Evolutionary conservation across 768 basidiomycete species (phyloP).

Genomic region (Sarcodon aspratus): DNA sequence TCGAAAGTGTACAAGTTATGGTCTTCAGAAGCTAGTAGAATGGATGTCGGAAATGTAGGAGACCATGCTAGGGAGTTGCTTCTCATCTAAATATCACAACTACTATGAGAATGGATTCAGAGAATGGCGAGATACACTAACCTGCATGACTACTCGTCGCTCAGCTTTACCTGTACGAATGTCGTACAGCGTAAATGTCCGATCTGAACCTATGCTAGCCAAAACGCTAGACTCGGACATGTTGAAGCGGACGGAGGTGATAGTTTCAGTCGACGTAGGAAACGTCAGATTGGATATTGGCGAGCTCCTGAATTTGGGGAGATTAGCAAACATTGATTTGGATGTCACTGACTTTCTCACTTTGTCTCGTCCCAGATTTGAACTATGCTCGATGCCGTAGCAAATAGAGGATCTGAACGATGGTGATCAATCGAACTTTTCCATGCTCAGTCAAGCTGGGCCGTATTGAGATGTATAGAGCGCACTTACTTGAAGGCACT

Average conservation of each 20-base stretch:
- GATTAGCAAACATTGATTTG: not conserved
- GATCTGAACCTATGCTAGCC: slow-evolving; percentile 90
- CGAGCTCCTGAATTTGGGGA: slow-evolving; percentile 44
- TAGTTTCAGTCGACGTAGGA: slow-evolving; percentile 79
- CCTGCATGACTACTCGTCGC: slow-evolving; percentile 82
- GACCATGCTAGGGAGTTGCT: slow-evolving; percentile 91
- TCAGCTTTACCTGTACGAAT: slow-evolving; percentile 96
- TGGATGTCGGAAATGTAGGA: slow-evolving; percentile 84
- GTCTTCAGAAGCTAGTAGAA: slow-evolving; percentile 95
- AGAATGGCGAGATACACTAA: slow-evolving; percentile 17
- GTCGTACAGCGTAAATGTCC: slow-evolving; percentile 94
- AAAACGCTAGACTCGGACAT: slow-evolving; percentile 88
- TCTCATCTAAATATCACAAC: slow-evolving; percentile 45
- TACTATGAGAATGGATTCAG: not conserved
- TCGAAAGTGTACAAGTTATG: slow-evolving; percentile 99
- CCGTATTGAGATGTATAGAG: not conserved
- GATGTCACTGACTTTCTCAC: slow-evolving; percentile 26
- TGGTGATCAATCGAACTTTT: slow-evolving; percentile 90
- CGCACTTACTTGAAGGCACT: slow-evolving; percentile 75
- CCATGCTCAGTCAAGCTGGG: not conserved
- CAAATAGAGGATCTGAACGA: slow-evolving; percentile 78
- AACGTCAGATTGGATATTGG: slow-evolving; percentile 83
- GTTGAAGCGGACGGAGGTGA: slow-evolving; percentile 85
- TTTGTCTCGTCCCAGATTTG: slow-evolving; percentile 98
- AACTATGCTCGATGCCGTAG: slow-evolving; percentile 85